Evolutionary conservation across 176 grass and related monocot genomes (phyloP).

Genomic region (Oryza brachyantha): DNA sequence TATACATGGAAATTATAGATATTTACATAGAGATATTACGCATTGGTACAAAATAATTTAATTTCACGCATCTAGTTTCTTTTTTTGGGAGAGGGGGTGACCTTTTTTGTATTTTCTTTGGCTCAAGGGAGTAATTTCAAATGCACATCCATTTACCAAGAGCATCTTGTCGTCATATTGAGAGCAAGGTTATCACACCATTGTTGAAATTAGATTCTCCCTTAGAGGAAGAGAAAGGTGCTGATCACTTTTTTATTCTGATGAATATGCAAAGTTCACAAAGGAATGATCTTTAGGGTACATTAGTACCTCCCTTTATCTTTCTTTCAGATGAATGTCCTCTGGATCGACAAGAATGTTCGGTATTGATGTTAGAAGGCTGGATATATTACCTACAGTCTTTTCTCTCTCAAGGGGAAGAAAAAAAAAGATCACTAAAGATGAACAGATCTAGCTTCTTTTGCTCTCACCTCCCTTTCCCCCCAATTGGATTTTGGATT

Average conservation of each 20-base stretch:
- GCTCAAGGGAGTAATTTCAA: no score
- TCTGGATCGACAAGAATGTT: slow-evolving; percentile 52
- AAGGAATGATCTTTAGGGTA: slow-evolving; percentile 57
- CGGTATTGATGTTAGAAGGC: slow-evolving; percentile 33
- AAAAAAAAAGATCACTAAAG: slow-evolving; percentile 34
- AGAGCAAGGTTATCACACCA: neutral
- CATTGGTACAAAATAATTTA: neutral
- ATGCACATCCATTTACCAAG: no score
- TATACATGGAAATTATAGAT: neutral
- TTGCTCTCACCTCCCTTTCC: slow-evolving; percentile 2
- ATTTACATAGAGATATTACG: neutral
- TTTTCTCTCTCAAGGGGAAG: slow-evolving; percentile 38
- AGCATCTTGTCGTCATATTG: neutral
- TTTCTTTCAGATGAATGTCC: slow-evolving; percentile 55
- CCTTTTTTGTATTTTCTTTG: neutral
- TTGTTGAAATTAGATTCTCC: slow-evolving; percentile 28
- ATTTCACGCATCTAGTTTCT: neutral
- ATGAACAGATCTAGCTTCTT: slow-evolving; percentile 21
- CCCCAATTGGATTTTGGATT: slow-evolving; percentile 8
- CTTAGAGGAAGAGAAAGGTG: slow-evolving; percentile 32
- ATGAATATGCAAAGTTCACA: slow-evolving; percentile 63
- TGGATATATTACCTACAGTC: slow-evolving; percentile 40
- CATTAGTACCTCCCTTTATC: slow-evolving; percentile 55
- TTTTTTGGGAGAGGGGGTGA: neutral
- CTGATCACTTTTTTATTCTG: slow-evolving; percentile 47